Conservation (phyloP, 2,329 filamentous ascomycete genomes). For the Aspergillus hortae region DNA sequence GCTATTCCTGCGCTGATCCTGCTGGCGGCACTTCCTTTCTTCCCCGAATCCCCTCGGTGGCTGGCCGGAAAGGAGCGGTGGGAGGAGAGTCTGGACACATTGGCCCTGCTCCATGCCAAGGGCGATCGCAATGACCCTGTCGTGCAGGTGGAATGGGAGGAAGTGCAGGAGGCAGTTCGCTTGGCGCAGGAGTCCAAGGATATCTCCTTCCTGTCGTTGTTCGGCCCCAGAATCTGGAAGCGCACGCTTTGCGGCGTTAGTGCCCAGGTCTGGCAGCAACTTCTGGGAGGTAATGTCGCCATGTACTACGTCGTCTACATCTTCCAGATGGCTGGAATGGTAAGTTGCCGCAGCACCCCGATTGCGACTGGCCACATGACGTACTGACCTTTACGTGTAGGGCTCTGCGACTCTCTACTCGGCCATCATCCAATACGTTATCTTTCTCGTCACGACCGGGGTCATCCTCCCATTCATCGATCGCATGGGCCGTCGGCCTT, state of each 20-base stretch:
- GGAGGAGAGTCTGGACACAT: slow-evolving; percentile 49
- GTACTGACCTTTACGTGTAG: neutral
- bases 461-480: slow-evolving; percentile 50
- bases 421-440: slow-evolving; percentile 56
- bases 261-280: slow-evolving; percentile 56
- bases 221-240: slow-evolving; percentile 48
- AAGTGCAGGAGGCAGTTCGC: slow-evolving; percentile 32
- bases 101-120: slow-evolving; percentile 56
- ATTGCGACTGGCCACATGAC: too few relatives aligned
- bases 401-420: slow-evolving; percentile 42
- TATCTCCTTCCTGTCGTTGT: slow-evolving; percentile 38
- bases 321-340: slow-evolving; percentile 57
- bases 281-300: slow-evolving; percentile 56
- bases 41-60: slow-evolving; percentile 61
- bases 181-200: slow-evolving; percentile 31
- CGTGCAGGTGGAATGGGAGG: slow-evolving; percentile 52
- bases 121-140: slow-evolving; percentile 53
- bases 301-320: slow-evolving; percentile 61
- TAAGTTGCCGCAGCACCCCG: slow-evolving; percentile 8
- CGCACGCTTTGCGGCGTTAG: slow-evolving; percentile 52
- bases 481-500: slow-evolving; percentile 46
- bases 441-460: slow-evolving; percentile 53
- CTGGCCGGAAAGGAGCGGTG: slow-evolving; percentile 58
- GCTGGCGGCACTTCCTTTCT: slow-evolving; percentile 53
- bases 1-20: slow-evolving; percentile 58